phyloP scores from a whole-genome alignment of 768 basidiomycete species.

The Psilocybe tampanensis region DNA sequence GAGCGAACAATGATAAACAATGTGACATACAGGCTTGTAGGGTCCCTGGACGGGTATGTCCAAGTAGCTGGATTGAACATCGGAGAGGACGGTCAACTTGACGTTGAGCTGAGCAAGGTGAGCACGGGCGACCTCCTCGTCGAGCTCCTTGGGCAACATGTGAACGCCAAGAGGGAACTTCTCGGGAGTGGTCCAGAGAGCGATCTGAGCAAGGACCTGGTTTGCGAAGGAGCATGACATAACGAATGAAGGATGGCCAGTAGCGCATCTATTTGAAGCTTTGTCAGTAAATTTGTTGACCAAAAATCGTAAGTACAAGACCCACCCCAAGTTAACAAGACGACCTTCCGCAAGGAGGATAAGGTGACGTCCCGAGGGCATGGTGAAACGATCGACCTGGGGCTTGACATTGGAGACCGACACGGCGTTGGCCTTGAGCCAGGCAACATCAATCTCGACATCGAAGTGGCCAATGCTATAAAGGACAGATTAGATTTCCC shows the following conservation, averaged over 20 bases:
- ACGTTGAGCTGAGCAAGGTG: slow-evolving; percentile 91
- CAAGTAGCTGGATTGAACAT: slow-evolving; percentile 86
- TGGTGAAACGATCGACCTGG: slow-evolving; percentile 97
- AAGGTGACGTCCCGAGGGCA: slow-evolving; percentile 90
- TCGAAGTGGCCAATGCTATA: slow-evolving; percentile 84
- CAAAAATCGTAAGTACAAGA: not conserved
- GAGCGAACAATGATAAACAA: not conserved
- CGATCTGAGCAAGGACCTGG: slow-evolving; percentile 98
- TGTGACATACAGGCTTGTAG: slow-evolving; percentile 49
- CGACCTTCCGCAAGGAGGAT: slow-evolving; percentile 98
- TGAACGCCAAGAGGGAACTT: slow-evolving; percentile 97
- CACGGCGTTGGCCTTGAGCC: slow-evolving; percentile 93
- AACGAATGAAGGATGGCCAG: slow-evolving; percentile 98
- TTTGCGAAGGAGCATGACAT: slow-evolving; percentile 99
- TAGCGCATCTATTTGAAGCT: slow-evolving; percentile 72
- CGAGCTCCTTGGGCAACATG: slow-evolving; percentile 97
- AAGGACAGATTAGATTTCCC: slow-evolving; percentile 4
- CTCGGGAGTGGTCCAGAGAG: slow-evolving; percentile 91
- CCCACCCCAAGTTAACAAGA: slow-evolving; percentile 96
- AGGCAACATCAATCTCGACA: slow-evolving; percentile 94
- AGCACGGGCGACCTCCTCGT: slow-evolving; percentile 98
- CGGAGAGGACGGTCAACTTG: slow-evolving; percentile 79
- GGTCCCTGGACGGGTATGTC: slow-evolving; percentile 84
- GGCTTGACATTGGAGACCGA: slow-evolving; percentile 92
- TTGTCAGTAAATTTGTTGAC: not conserved